Conservation (phyloP, 2,329 filamentous ascomycete genomes). For the Diplocarpon rosae region DNA sequence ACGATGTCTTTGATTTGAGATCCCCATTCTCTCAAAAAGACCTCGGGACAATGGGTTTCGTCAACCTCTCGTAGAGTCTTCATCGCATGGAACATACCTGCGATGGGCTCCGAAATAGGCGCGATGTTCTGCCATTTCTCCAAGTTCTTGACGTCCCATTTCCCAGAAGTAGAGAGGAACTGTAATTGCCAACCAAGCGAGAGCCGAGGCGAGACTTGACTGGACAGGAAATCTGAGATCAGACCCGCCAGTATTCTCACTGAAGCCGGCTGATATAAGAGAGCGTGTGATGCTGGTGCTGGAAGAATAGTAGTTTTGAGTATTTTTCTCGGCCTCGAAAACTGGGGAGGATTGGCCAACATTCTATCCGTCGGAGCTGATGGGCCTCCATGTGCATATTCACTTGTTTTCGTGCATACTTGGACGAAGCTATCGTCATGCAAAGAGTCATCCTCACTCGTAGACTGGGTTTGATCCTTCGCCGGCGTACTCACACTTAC, state of each 20-base stretch:
- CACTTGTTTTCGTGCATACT: constrained; percentile 24
- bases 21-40: constrained; percentile 60
- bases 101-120: constrained; percentile 71
- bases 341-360: constrained; percentile 36
- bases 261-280: constrained; percentile 69
- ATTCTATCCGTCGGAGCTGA: constrained; percentile 35
- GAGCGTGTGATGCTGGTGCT: constrained; percentile 67
- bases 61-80: constrained; percentile 91
- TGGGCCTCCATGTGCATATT: constrained; percentile 34
- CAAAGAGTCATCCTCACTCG: constrained; percentile 25
- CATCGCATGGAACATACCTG: constrained; percentile 72
- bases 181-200: constrained; percentile 85
- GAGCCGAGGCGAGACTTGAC: constrained; percentile 65
- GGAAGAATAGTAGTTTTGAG: constrained; percentile 64
- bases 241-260: constrained; percentile 69
- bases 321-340: constrained; percentile 37
- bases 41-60: constrained; percentile 63
- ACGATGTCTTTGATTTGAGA: constrained; percentile 62
- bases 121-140: constrained; percentile 76
- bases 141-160: constrained; percentile 97
- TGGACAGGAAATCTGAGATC: constrained; percentile 69
- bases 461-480: constrained; percentile 6
- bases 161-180: constrained; percentile 77
- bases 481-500: constrained; percentile 36
- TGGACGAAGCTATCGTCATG: constrained; percentile 30